Evolutionary conservation across 1,284 basidiomycete species (phyloP).

Genomic region (Irpex lacteus): DNA sequence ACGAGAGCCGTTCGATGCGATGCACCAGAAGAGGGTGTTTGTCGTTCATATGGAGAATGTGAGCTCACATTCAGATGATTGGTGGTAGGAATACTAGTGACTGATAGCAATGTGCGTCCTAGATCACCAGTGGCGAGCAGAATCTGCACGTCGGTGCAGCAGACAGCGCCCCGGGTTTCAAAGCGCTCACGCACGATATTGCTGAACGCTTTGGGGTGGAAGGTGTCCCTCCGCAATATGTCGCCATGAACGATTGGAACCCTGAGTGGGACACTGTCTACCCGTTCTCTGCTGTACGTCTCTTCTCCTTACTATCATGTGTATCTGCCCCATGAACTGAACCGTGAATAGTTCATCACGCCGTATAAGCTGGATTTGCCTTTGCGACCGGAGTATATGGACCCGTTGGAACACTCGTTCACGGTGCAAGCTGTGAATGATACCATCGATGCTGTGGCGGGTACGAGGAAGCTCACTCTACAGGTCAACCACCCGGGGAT

Average conservation of each 20-base stretch:
- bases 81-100: neutral
- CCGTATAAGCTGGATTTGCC: conserved; percentile 73
- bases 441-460: conserved; percentile 50
- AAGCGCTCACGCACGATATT: conserved; percentile 60
- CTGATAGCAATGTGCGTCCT: neutral
- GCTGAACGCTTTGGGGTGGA: conserved; percentile 55
- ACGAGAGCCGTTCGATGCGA: conserved; percentile 72
- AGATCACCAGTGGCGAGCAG: conserved; percentile 75
- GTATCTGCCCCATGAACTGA: neutral
- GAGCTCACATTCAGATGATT: conserved; percentile 24
- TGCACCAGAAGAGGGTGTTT: conserved; percentile 89
- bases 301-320: neutral
- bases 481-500: conserved; percentile 79
- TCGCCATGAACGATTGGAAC: conserved; percentile 67
- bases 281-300: conserved; percentile 73
- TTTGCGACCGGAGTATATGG: conserved; percentile 46
- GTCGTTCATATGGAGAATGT: conserved; percentile 89
- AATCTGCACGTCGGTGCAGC: conserved; percentile 83
- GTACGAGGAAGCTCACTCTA: conserved; percentile 72
- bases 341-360: conserved; percentile 61
- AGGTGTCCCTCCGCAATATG: conserved; percentile 39
- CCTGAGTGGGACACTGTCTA: conserved; percentile 87
- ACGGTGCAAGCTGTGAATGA: conserved; percentile 63
- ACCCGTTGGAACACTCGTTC: conserved; percentile 54
- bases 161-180: conserved; percentile 80